A percentile compares a stretch with the other conserved stretches of the same genome.
These are phyloP conservation scores for Umbelopsis isabellina DNA, from an alignment of 192 early-diverging fungal genomes.

Conservation along the genomic window DNA sequence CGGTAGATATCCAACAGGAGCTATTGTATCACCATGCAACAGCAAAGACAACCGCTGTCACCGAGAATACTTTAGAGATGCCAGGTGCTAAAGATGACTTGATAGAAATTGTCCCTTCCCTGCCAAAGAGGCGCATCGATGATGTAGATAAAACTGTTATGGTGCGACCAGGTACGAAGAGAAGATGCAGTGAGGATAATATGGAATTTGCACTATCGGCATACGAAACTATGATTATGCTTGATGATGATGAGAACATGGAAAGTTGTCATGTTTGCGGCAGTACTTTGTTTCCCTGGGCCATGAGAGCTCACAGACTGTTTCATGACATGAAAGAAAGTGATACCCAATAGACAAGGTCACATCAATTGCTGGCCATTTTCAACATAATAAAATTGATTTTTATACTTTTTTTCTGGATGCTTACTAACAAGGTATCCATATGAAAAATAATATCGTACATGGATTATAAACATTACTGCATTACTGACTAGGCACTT, in stretches of 20 bases:
- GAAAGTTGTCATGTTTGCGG: neutral
- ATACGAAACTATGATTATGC: neutral
- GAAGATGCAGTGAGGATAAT: neutral
- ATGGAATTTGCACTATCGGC: neutral
- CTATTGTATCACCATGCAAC: neutral
- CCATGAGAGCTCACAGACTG: neutral
- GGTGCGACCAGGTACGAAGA: neutral
- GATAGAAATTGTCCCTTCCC: neutral
- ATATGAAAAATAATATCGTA: too few species aligned
- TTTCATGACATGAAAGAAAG: neutral
- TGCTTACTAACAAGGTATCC: too few species aligned
- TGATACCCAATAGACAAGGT: neutral
- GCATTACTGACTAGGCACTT: too few species aligned
- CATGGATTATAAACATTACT: too few species aligned
- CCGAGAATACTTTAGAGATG: neutral
- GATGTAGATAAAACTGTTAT: neutral
- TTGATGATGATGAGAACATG: neutral
- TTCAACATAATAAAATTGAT: too few species aligned
- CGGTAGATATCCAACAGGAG: slow-evolving; percentile 19
- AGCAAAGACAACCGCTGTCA: neutral
- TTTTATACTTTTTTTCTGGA: too few species aligned
- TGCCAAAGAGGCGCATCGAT: neutral
- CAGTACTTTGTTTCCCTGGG: neutral
- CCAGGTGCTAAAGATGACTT: too few species aligned
- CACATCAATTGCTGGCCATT: too few species aligned